phyloP scores from a whole-genome alignment of 177 flowering plant genomes.

The Vitis hybrid region DNA sequence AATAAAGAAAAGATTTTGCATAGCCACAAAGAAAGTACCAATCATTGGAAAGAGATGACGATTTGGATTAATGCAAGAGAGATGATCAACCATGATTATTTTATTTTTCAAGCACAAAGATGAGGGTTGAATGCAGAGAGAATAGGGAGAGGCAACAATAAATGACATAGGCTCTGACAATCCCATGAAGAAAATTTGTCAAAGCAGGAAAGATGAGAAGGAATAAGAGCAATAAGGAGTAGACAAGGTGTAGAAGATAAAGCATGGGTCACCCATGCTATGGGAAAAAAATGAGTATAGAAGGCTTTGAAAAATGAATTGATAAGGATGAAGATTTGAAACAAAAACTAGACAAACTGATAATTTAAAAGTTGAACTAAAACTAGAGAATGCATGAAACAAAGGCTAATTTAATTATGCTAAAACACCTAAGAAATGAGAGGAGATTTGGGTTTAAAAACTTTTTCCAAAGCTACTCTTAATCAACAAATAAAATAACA shows the following conservation, averaged over 20 bases:
- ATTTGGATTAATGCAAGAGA: too few relatives aligned
- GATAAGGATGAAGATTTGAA: too few relatives aligned
- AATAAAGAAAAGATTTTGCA: constrained; percentile 62
- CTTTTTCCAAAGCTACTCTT: too few relatives aligned
- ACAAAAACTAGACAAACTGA: too few relatives aligned
- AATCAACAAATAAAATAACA: too few relatives aligned
- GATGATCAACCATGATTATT: too few relatives aligned
- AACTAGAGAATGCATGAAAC: too few relatives aligned
- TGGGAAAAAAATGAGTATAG: constrained; percentile 63
- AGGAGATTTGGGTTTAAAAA: too few relatives aligned
- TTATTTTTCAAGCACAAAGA: constrained; percentile 62
- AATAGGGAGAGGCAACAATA: constrained; percentile 61
- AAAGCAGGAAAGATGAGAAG: constrained; percentile 70
- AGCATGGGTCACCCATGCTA: constrained; percentile 46
- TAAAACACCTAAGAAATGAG: too few relatives aligned
- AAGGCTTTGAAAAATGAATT: constrained; percentile 39
- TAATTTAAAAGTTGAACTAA: too few relatives aligned
- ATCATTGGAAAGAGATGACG: too few relatives aligned
- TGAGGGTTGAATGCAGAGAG: constrained; percentile 58
- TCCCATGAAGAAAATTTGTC: constrained; percentile 52
- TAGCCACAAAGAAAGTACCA: constrained; percentile 45
- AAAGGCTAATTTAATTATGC: too few relatives aligned
- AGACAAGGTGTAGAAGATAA: constrained; percentile 60
- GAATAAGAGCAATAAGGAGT: constrained; percentile 43
- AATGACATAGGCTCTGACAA: constrained; percentile 54